phyloP scores from a whole-genome alignment of 257 asterid genomes.

The Solanum etuberosum region DNA sequence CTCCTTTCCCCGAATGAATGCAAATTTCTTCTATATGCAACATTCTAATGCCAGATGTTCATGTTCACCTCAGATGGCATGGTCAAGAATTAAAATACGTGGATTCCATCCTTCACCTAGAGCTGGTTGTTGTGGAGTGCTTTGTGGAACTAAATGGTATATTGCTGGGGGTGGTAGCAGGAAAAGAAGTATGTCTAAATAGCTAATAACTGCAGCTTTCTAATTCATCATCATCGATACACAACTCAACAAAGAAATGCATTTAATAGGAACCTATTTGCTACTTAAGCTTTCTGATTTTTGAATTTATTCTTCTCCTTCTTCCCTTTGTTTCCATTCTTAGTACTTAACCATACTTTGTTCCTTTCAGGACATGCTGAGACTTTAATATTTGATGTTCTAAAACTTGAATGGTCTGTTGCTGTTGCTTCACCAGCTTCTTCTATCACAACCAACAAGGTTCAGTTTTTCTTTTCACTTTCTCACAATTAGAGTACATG shows the following conservation, averaged over 20 bases:
- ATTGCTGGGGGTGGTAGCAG: constrained; percentile 96
- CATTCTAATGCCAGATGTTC: constrained; percentile 1
- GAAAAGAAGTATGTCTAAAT: constrained; percentile 58
- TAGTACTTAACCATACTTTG: background rate
- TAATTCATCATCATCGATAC: background rate
- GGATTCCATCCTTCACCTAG: constrained; percentile 97
- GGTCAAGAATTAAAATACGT: constrained; percentile 79
- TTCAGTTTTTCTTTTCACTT: constrained; percentile 11
- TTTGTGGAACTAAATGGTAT: constrained; percentile 90
- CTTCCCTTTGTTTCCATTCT: background rate
- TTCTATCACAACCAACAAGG: constrained; percentile 86
- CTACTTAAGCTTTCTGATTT: background rate
- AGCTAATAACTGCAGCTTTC: background rate
- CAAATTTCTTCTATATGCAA: background rate
- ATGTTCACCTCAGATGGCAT: constrained; percentile 64
- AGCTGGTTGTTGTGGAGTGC: constrained; percentile 97
- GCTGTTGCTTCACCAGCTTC: constrained; percentile 70
- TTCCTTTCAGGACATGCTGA: constrained; percentile 66
- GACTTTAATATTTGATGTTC: constrained; percentile 75
- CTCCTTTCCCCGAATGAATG: background rate
- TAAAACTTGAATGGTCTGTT: constrained; percentile 86
- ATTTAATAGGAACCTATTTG: background rate
- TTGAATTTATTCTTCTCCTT: background rate
- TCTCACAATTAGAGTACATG: background rate
- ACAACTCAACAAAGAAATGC: background rate